These are phyloP conservation scores for Coccomyxa sp. DNA, from an alignment of 139 green algal genomes.

Conservation along the genomic window DNA sequence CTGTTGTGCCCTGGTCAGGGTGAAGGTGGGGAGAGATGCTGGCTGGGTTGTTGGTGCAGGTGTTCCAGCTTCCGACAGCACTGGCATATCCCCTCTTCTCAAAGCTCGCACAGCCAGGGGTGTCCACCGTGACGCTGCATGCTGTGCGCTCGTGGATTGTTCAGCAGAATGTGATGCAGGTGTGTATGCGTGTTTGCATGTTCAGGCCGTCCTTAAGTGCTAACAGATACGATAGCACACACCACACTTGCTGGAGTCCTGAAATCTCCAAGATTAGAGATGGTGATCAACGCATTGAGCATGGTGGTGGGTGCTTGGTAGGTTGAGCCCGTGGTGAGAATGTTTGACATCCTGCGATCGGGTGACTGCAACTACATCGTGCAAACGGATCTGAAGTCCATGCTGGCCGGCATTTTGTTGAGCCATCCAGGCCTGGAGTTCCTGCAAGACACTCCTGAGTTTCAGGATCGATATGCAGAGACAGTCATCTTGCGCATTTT, in stretches of 20 bases:
- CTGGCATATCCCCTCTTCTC: slow-evolving; percentile 77
- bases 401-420: slow-evolving; percentile 81
- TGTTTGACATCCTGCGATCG: slow-evolving; percentile 47
- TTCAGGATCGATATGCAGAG: slow-evolving; percentile 96
- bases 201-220: neutral
- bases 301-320: neutral
- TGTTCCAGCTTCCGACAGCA: slow-evolving; percentile 79
- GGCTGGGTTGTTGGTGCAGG: slow-evolving; percentile 37
- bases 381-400: slow-evolving; percentile 74
- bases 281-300: neutral
- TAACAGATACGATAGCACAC: neutral
- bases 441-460: slow-evolving; percentile 92
- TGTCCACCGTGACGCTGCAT: slow-evolving; percentile 20
- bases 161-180: slow-evolving; percentile 23
- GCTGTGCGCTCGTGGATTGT: slow-evolving; percentile 40
- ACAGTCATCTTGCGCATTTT: slow-evolving; percentile 98
- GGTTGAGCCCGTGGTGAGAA: slow-evolving; percentile 15
- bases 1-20: neutral
- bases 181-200: neutral
- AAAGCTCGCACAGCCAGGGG: slow-evolving; percentile 40
- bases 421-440: slow-evolving; percentile 97
- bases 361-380: slow-evolving; percentile 22
- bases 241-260: neutral
- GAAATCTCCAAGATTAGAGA: neutral
- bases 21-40: neutral